A percentile compares a stretch with the other conserved stretches of the same genome.
These are phyloP conservation scores for Penicillium palitans DNA, from an alignment of 2,329 filamentous ascomycete genomes.

Conservation along the genomic window DNA sequence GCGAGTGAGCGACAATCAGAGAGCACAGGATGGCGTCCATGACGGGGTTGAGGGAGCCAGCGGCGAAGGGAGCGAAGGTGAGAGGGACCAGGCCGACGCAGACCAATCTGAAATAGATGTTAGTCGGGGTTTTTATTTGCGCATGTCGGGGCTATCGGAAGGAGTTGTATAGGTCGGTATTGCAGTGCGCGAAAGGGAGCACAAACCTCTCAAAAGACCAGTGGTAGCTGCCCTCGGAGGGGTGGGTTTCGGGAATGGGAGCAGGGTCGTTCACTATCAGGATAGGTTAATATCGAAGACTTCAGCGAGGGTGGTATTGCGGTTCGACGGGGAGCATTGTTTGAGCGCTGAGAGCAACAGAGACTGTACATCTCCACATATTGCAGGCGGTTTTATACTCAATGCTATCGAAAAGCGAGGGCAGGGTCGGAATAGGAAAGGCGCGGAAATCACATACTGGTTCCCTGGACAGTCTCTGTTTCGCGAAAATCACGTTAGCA, in stretches of 20 bases:
- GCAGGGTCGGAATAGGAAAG: conserved; percentile 6
- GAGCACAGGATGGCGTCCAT: conserved; percentile 84
- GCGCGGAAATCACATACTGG: conserved; percentile 55
- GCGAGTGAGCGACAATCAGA: conserved; percentile 83
- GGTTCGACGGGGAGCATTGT: neutral
- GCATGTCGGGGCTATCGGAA: conserved; percentile 1
- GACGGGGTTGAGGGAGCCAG: conserved; percentile 84
- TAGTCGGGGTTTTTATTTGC: neutral
- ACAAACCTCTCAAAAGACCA: conserved; percentile 85
- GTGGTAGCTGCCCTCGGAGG: conserved; percentile 93
- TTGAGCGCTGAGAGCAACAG: neutral
- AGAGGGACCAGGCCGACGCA: conserved; percentile 81
- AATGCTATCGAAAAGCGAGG: conserved; percentile 3
- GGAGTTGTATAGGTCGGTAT: neutral
- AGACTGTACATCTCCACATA: neutral
- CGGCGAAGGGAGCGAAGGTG: conserved; percentile 86
- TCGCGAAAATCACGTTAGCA: conserved; percentile 46
- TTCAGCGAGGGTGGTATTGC: neutral
- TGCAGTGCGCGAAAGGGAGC: neutral
- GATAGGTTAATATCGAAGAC: conserved; percentile 17
- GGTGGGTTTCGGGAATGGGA: conserved; percentile 67
- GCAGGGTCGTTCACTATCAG: conserved; percentile 79
- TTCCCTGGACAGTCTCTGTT: conserved; percentile 72
- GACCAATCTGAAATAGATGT: conserved; percentile 58
- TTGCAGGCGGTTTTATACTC: neutral